A percentile compares a stretch with the other conserved stretches of the same genome.
These are phyloP conservation scores for Aegilops longissima DNA, from an alignment of 176 grass and related monocot species.

Conservation along the genomic window DNA sequence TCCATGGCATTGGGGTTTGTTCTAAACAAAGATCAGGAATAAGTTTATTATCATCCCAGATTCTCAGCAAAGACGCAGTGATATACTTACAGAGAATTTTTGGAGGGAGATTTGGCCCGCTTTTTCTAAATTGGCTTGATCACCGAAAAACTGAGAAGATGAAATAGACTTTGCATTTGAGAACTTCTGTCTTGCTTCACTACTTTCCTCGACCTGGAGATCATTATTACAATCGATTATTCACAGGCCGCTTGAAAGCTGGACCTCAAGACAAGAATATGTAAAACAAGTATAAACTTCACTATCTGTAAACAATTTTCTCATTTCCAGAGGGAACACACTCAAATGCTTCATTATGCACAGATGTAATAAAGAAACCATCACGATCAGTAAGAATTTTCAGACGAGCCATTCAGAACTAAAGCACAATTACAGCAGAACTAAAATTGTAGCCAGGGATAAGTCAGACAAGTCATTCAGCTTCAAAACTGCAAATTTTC, in stretches of 20 bases:
- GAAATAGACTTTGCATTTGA: slow-evolving; percentile 99
- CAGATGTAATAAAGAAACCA: slow-evolving; percentile 2
- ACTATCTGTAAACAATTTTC: neutral
- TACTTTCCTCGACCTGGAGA: slow-evolving; percentile 71
- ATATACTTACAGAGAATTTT: slow-evolving; percentile 79
- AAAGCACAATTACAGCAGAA: neutral
- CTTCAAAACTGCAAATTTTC: slow-evolving; percentile 12
- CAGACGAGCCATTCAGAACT: too few species aligned
- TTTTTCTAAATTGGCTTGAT: slow-evolving; percentile 55
- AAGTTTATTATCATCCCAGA: neutral
- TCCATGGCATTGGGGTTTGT: neutral
- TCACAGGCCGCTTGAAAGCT: slow-evolving; percentile 11
- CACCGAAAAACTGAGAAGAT: slow-evolving; percentile 90
- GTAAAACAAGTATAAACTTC: neutral
- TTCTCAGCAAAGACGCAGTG: neutral
- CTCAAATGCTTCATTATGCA: neutral
- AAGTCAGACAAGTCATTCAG: neutral
- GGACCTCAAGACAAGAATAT: neutral
- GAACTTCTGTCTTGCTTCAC: slow-evolving; percentile 89
- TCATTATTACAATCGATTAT: slow-evolving; percentile 31
- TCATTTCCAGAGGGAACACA: neutral
- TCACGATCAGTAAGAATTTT: neutral
- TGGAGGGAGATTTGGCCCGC: slow-evolving; percentile 81
- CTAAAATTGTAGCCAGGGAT: neutral
- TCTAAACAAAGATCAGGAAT: neutral